Evolutionary conservation across 1,139 yeast genomes (phyloP).

Genomic region (Sugiyamaella sp.): DNA sequence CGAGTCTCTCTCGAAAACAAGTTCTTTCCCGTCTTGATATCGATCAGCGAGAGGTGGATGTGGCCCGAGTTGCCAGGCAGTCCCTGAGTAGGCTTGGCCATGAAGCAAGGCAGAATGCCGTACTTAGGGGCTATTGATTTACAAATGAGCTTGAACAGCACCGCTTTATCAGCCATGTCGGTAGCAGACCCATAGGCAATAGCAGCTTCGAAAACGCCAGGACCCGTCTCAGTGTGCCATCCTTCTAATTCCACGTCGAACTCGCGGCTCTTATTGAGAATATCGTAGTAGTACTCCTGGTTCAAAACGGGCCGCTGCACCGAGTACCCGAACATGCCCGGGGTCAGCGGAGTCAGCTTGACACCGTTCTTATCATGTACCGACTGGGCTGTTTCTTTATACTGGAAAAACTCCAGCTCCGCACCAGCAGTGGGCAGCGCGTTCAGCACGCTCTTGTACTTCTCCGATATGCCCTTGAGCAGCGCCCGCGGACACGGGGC

Average conservation of each 20-base stretch:
- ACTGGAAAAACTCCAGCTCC: constrained; percentile 45
- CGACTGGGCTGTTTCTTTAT: constrained; percentile 38
- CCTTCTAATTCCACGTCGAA: constrained; percentile 42
- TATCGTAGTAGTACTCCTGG: constrained; percentile 39
- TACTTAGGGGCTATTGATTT: constrained; percentile 40
- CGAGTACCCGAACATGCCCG: constrained; percentile 46
- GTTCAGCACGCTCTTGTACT: constrained; percentile 22
- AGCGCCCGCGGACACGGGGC: constrained; percentile 43
- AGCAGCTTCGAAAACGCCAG: constrained; percentile 47
- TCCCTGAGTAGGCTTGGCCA: constrained; percentile 45
- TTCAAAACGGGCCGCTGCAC: constrained; percentile 41
- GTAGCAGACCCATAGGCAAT: constrained; percentile 40
- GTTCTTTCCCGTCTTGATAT: constrained; percentile 35
- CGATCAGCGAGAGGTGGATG: constrained; percentile 41
- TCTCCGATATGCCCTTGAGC: constrained; percentile 32
- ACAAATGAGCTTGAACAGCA: constrained; percentile 41
- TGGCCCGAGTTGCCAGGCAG: constrained; percentile 47
- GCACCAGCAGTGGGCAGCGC: constrained; percentile 41
- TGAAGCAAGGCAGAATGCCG: constrained; percentile 43
- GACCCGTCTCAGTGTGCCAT: constrained; percentile 47
- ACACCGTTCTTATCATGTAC: constrained; percentile 37
- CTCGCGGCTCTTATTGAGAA: constrained; percentile 34
- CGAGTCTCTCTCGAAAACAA: constrained; percentile 38
- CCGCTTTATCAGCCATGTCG: constrained; percentile 42
- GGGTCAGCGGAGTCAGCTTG: constrained; percentile 39